Evolutionary conservation across 2,329 filamentous ascomycete genomes (phyloP).

Genomic region (Alternaria triticimaculans): DNA sequence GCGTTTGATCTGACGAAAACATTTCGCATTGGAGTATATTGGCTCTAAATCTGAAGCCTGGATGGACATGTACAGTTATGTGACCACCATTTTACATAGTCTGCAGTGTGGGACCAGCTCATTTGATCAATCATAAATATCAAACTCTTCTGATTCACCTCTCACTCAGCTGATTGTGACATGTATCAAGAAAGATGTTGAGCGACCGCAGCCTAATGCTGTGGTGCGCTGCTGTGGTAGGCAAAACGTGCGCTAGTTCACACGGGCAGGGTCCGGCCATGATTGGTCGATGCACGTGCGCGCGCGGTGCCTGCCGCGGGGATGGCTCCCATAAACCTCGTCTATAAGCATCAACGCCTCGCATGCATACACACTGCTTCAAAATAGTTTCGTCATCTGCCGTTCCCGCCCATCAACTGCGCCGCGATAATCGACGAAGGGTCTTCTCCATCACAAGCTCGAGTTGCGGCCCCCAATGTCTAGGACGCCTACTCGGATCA

Average conservation of each 20-base stretch:
- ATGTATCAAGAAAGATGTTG: slow-evolving; percentile 5
- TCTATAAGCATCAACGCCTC: not conserved
- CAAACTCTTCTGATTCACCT: not conserved
- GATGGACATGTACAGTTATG: not conserved
- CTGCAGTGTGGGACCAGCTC: not conserved
- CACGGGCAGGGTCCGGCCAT: not conserved
- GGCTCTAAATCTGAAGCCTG: slow-evolving; percentile 2
- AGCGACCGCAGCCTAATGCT: slow-evolving; percentile 14
- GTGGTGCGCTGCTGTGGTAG: slow-evolving; percentile 16
- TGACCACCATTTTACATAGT: slow-evolving; percentile 1
- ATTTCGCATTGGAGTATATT: not conserved
- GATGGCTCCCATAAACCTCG: slow-evolving; percentile 17
- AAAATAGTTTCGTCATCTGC: not conserved
- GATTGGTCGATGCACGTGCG: slow-evolving; percentile 16
- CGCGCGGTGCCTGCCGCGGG: slow-evolving; percentile 8
- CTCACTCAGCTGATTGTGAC: not conserved
- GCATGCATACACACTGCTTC: not conserved
- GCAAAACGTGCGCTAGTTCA: slow-evolving; percentile 9
- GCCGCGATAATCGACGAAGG: slow-evolving; percentile 5
- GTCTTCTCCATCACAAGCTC: not conserved
- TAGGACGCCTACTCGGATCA: not conserved
- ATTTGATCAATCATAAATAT: not conserved
- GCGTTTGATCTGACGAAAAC: slow-evolving; percentile 23
- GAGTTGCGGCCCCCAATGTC: slow-evolving; percentile 5
- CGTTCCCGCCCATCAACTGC: not conserved